These are phyloP conservation scores for Bretschneidera sinensis DNA, from an alignment of 345 rosid genomes.

Conservation along the genomic window DNA sequence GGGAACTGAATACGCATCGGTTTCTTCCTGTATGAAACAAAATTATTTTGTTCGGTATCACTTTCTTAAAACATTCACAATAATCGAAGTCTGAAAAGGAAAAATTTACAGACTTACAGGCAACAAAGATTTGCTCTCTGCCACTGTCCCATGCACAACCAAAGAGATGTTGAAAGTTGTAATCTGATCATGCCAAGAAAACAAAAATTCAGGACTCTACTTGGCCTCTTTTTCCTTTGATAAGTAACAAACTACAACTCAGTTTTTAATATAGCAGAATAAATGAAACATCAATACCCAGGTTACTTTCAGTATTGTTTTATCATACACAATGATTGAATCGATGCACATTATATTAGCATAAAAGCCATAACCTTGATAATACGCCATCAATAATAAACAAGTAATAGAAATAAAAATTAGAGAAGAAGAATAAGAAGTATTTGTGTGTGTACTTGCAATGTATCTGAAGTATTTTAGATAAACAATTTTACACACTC, in stretches of 20 bases:
- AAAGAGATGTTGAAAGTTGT: conserved; percentile 74
- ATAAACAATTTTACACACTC: too few relatives aligned
- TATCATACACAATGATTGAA: not conserved
- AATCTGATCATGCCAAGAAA: conserved; percentile 37
- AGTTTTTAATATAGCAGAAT: not conserved
- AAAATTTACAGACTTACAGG: conserved; percentile 29
- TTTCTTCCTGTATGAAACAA: conserved; percentile 41
- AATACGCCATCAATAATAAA: too few relatives aligned
- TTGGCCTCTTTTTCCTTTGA: not conserved
- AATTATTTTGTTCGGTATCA: not conserved
- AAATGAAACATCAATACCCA: not conserved
- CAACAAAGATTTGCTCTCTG: conserved; percentile 47
- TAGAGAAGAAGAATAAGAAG: too few relatives aligned
- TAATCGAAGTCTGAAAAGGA: not conserved
- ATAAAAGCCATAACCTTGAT: conserved; percentile 1
- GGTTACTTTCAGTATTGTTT: not conserved
- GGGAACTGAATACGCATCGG: conserved; percentile 72
- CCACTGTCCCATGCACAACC: conserved; percentile 84
- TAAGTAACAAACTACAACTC: not conserved
- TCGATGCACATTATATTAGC: too few relatives aligned
- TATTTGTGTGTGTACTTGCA: too few relatives aligned
- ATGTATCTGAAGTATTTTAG: too few relatives aligned
- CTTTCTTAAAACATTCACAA: not conserved
- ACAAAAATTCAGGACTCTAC: not conserved
- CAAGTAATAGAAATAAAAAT: not conserved